phyloP scores from a whole-genome alignment of 2,329 filamentous ascomycete genomes.

The Xylariaceae sp. region DNA sequence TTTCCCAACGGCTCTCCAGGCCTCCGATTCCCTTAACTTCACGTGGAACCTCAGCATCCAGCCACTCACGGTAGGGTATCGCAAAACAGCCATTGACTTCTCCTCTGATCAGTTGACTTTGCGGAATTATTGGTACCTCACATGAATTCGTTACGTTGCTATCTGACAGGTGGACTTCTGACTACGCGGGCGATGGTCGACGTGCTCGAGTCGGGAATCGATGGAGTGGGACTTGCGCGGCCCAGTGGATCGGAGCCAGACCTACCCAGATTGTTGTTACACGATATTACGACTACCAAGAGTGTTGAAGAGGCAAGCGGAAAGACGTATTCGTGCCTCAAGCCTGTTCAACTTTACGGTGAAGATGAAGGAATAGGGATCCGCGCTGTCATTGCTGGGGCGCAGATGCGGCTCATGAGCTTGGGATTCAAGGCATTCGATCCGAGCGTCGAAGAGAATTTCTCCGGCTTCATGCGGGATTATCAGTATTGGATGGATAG shows the following conservation, averaged over 20 bases:
- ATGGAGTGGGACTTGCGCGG: constrained; percentile 35
- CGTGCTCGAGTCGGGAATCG: constrained; percentile 37
- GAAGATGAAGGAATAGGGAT: constrained; percentile 9
- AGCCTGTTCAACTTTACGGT: constrained; percentile 10
- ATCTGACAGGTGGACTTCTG: constrained; percentile 61
- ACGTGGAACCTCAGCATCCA: too few relatives aligned
- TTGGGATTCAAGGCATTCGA: too few relatives aligned
- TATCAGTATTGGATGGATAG: too few relatives aligned
- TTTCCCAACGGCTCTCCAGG: too few relatives aligned
- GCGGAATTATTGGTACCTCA: constrained; percentile 21
- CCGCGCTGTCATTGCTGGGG: constrained; percentile 11
- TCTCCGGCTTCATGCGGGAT: too few relatives aligned
- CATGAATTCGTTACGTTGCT: constrained; percentile 35
- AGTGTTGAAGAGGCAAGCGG: too few relatives aligned
- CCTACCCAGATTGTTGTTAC: constrained; percentile 9
- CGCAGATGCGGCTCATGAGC: too few relatives aligned
- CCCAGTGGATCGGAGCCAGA: constrained; percentile 14
- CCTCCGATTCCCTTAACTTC: too few relatives aligned
- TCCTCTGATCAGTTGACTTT: too few relatives aligned
- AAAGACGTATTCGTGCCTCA: constrained; percentile 7
- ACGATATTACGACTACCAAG: background rate
- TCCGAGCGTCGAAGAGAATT: too few relatives aligned
- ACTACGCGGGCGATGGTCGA: constrained; percentile 45
- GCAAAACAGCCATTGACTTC: too few relatives aligned
- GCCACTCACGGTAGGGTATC: too few relatives aligned